Evolutionary conservation across 2,329 filamentous ascomycete genomes (phyloP).

Genomic region (Botryosphaeria agaves): DNA sequence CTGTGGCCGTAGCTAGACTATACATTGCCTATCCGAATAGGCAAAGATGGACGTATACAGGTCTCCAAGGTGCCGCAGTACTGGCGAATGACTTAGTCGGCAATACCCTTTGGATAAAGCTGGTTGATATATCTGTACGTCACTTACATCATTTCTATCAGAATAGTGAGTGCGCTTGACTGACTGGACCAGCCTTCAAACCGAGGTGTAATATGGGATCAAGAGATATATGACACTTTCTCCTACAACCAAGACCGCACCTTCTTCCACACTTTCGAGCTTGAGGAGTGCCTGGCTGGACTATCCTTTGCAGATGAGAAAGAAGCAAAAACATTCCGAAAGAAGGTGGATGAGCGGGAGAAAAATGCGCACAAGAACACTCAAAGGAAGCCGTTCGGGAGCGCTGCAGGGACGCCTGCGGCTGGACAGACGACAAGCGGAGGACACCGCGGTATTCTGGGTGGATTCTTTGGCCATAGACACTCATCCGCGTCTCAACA

Average conservation of each 20-base stretch:
- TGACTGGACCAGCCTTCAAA: conserved; percentile 40
- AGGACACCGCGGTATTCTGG: conserved; percentile 29
- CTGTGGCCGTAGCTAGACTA: conserved; percentile 80
- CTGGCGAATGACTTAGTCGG: conserved; percentile 88
- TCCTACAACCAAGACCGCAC: conserved; percentile 91
- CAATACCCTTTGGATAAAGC: conserved; percentile 91
- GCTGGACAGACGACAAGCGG: conserved; percentile 10
- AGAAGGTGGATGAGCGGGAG: conserved; percentile 92
- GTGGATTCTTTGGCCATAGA: conserved; percentile 32
- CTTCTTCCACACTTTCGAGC: conserved; percentile 95
- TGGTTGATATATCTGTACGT: conserved; percentile 88
- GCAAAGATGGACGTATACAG: conserved; percentile 83
- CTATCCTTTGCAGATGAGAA: conserved; percentile 94
- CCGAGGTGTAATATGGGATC: conserved; percentile 85
- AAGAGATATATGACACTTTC: conserved; percentile 94
- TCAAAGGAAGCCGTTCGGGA: conserved; percentile 54
- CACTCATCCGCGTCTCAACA: conserved; percentile 24
- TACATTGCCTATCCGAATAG: conserved; percentile 83
- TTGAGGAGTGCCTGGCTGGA: conserved; percentile 79
- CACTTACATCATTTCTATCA: conserved; percentile 1
- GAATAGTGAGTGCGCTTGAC: conserved; percentile 2
- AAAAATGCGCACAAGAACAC: conserved; percentile 90
- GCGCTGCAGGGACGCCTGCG: conserved; percentile 21
- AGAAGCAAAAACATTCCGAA: conserved; percentile 90
- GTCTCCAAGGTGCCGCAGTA: conserved; percentile 78